Base-by-base conservation (phyloP, 768 basidiomycete species). In the Hygrophorus russula region DNA sequence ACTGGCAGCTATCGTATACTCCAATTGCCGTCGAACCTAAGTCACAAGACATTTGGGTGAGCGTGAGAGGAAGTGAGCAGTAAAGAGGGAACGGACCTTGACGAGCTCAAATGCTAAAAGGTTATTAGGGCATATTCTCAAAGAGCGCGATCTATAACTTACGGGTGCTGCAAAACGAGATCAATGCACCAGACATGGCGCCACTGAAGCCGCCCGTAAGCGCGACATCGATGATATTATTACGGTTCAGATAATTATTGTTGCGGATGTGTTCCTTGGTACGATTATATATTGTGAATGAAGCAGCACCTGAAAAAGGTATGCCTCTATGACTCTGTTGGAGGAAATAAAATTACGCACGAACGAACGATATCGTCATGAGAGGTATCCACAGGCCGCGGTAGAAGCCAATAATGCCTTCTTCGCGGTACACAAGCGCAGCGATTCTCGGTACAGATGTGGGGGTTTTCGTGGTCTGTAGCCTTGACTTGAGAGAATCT, bases 351-450 rank as follows among this genome's bases (percentile, higher is more conserved):
- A 38, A 39, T n/a, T 42, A 88, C 87, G 65, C 60, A 81, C 94
- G 89, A 60, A 97, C 92, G 59, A 94, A 90, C 4, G 92, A 91
- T 53, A 98, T 98, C 7, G 92, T 94, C 62, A 91, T 71, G 44
- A 97, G 75, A 37, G 94, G 93, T 53, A 98, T 86, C 78, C 86
- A 88, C 40, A 92, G 56, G 45, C 89, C 89, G 45, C 91, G 74
- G 61, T 88, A 94, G 64, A 91, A 97, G 42, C 94, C 93, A 51
- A 73, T 73, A 28, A 89, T 62, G n/a, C 90, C 82, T 63, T 91
- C 84, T 55, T 91, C 88, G 24, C 74, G 74, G 61, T 86, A 87
- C 19, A 91, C 80, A 51, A 80, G 63, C 19, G 69, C 63, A 45
- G 87, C 79, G 49, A 87, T 74, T 54, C 69, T 73, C 19, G 79